Percentiles rank a stretch among this genome's conserved stretches.
These are phyloP conservation scores for Skeletonema grethae DNA, from an alignment of 108 stramenopile species.

Conservation along the genomic window DNA sequence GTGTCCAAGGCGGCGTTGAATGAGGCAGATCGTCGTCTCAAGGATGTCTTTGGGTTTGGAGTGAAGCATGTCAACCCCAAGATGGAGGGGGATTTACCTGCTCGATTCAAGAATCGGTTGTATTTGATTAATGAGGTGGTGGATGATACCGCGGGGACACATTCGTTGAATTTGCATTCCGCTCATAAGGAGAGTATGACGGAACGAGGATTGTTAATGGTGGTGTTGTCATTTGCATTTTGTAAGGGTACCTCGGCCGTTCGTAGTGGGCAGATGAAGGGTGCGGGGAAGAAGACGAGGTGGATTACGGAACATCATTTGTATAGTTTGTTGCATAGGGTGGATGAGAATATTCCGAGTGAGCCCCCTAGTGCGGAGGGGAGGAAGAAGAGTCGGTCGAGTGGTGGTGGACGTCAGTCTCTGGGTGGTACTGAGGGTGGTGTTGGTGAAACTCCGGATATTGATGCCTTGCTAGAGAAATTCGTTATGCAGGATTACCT, in stretches of 20 bases:
- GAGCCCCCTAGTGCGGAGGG: slow-evolving; percentile 69
- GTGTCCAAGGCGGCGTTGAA: slow-evolving; percentile 57
- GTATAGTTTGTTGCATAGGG: slow-evolving; percentile 65
- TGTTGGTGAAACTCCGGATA: slow-evolving; percentile 59
- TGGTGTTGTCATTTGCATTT: slow-evolving; percentile 73
- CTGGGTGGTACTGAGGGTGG: slow-evolving; percentile 21
- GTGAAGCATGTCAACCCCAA: slow-evolving; percentile 53
- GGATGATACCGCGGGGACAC: slow-evolving; percentile 63
- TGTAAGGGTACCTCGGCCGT: slow-evolving; percentile 72
- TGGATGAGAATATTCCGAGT: slow-evolving; percentile 80
- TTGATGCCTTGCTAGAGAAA: slow-evolving; percentile 70
- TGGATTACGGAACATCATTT: slow-evolving; percentile 78
- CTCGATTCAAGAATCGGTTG: slow-evolving; percentile 69
- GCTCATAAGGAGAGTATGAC: slow-evolving; percentile 52
- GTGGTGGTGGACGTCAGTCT: slow-evolving; percentile 30
- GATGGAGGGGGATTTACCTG: slow-evolving; percentile 64
- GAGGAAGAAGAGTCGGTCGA: slow-evolving; percentile 24
- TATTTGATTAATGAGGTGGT: slow-evolving; percentile 65
- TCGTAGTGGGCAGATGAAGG: slow-evolving; percentile 46
- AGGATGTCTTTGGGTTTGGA: slow-evolving; percentile 80
- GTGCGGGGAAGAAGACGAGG: slow-evolving; percentile 48
- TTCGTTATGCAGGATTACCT: slow-evolving; percentile 82
- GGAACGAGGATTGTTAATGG: slow-evolving; percentile 75
- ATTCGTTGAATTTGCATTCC: slow-evolving; percentile 66
- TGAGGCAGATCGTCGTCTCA: slow-evolving; percentile 62